Base-by-base conservation (phyloP, 257 asterid species). In the Forsythia suspensa region DNA sequence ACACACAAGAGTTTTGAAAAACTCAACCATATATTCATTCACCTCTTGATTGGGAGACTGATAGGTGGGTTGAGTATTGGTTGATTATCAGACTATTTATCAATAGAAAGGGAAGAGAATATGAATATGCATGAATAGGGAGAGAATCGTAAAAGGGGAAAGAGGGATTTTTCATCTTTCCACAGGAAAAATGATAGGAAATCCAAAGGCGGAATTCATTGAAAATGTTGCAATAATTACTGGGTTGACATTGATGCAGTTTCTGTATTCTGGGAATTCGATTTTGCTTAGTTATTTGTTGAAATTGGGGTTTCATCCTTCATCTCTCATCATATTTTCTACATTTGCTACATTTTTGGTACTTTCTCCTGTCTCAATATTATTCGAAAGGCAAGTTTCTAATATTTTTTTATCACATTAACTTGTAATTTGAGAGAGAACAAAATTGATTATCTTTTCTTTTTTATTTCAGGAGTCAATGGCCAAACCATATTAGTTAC, bases 191-290 rank as follows among this genome's bases (percentile, higher is more conserved):
- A 83, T 84, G 81, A 83, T 72, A 79, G 76, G 79, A 79, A 78
- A 10, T 77, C 73, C 34, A 73, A 82, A 79, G 51, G 83, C 76
- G 79, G 88, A 81, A 76, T 4, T 81, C 4, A 3, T 93, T 1
- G 94, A 91, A 85, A 95, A 93, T 20, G 41, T 82, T 42, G 83
- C 21, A 36, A 83, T 93, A 74, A 78, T 91, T 37, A 79, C 80
- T 74, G 99, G 98, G 11, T 82, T 95, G 78, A 81, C 92, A 34
- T 84, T 77, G 29, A 87, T 95, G 76, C 99, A 95, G 73, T 88
- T 93, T 84, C 24, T 90, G 66, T 91, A 90, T 63, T 98, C 99
- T 2, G 95, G 88, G 52, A 95, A 93, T 81, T 84, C 99, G 6
- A 83, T 93, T 3, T 80, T 95, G 84, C 81, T 90, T 29, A 85